phyloP scores from a whole-genome alignment of 768 basidiomycete genomes.

The Leccinum ochraceum region DNA sequence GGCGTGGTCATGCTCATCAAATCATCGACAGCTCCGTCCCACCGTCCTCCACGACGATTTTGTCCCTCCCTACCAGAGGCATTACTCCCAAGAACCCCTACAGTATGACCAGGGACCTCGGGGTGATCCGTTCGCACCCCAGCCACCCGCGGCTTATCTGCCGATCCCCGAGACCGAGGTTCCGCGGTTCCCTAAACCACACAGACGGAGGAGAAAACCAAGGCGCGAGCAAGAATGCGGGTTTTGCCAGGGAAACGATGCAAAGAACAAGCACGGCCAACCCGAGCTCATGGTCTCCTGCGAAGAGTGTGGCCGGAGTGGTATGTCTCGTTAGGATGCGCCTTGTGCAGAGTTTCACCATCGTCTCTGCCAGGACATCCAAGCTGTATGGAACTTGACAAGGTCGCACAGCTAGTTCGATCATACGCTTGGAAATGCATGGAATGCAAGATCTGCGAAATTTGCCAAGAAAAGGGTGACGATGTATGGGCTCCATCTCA shows the following conservation, averaged over 20 bases:
- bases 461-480: conserved; percentile 82
- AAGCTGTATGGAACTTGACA: conserved; percentile 72
- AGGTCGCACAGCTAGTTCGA: conserved; percentile 59
- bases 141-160: conserved; percentile 52
- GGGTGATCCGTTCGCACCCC: conserved; percentile 82
- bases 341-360: conserved; percentile 1
- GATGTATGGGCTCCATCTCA: conserved; percentile 60
- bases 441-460: conserved; percentile 91
- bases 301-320: conserved; percentile 79
- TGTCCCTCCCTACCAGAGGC: conserved; percentile 9
- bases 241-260: conserved; percentile 72
- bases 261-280: conserved; percentile 54
- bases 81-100: conserved; percentile 36
- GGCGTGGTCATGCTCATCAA: conserved; percentile 25
- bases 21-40: conserved; percentile 26
- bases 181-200: conserved; percentile 42
- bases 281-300: conserved; percentile 78
- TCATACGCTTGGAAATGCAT: conserved; percentile 85
- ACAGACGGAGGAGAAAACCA: conserved; percentile 47
- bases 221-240: conserved; percentile 69
- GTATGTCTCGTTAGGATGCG: conserved; percentile 41
- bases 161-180: conserved; percentile 47
- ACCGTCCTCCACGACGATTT: conserved; percentile 34
- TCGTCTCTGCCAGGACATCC: conserved; percentile 63
- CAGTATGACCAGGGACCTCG: conserved; percentile 76